Evolutionary conservation across 1,284 basidiomycete genomes (phyloP), one percentile per base, ranked within the genome.

Genomic region (Malassezia globosa): DNA sequence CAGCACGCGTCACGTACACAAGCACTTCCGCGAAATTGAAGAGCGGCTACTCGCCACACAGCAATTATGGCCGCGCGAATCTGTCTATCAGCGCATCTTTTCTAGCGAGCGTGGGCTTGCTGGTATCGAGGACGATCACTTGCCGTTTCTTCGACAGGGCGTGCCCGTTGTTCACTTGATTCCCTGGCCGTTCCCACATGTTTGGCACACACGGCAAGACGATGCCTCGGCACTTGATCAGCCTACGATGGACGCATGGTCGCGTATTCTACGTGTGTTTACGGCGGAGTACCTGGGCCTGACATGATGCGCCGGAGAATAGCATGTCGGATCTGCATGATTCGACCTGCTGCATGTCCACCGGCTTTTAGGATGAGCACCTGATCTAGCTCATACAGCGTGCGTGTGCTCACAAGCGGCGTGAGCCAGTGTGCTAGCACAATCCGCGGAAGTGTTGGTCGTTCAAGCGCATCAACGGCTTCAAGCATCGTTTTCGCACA

Each of bases 161-260:
- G 89, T 99, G 16, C 87, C 82, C 48, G 76, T 96, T 40, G 73
- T 97, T 55, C 94, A 99, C 71, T 68, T 97, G 42, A 97, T 97
- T 52, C 75, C 90, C 0, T 80, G 79, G 35, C 89, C 87, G 0
- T 97, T 97, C 71, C 94, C 94, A 0, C 54, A 42, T 2, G 89
- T 94, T 5, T 96, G 92, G 94, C 94, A 96, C 72, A 83, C 78
- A 13, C 68, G 88, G 5, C 61, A 89, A 85, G 94, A 99, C 73
- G 84, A 97, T 72, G 84, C 81, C 2, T 78, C 80, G 13, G 88
- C 85, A 0, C 76, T 99, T 21, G 84, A 96, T 66, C 75, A 87
- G 38, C 78, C 84, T 0, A 90, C 89, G 0, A 80, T 95, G 77
- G 79, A 82, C 38, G 78, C 64, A 3, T 71, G 94, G 94, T 84